Conservation (phyloP, 805 yeast genomes). For the Barnettozyma pratensis region DNA sequence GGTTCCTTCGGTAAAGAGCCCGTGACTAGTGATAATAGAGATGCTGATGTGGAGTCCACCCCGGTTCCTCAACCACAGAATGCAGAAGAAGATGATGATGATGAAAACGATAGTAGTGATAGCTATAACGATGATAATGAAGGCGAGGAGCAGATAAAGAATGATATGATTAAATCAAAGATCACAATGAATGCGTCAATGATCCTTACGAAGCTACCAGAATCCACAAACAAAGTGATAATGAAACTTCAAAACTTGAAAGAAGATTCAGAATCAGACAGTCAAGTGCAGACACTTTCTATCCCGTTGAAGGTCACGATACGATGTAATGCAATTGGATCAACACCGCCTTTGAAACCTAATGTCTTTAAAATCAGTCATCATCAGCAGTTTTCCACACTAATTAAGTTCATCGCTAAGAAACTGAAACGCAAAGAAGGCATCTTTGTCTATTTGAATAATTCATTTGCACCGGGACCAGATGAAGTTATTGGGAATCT, state of each 20-base stretch:
- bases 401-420: conserved; percentile 40
- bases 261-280: background rate
- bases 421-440: conserved; percentile 27
- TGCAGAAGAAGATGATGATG: conserved; percentile 1
- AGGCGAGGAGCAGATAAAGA: conserved; percentile 13
- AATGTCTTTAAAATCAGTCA: conserved; percentile 44
- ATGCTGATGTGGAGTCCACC: background rate
- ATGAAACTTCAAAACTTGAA: conserved; percentile 9
- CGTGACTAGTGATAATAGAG: background rate
- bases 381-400: conserved; percentile 41
- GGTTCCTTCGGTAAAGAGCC: background rate
- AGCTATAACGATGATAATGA: background rate
- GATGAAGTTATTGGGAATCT: conserved; percentile 38
- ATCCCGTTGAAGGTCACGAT: conserved; percentile 31
- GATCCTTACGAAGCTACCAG: conserved; percentile 18
- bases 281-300: background rate
- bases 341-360: conserved; percentile 46
- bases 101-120: conserved; percentile 10
- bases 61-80: background rate
- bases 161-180: conserved; percentile 16
- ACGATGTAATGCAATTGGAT: conserved; percentile 57
- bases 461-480: conserved; percentile 41
- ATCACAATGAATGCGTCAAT: conserved; percentile 22
- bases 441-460: conserved; percentile 39
- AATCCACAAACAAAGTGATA: conserved; percentile 13